Evolutionary conservation across 2,329 filamentous ascomycete species (phyloP).

Genomic region (Calonectria hawksworthii): DNA sequence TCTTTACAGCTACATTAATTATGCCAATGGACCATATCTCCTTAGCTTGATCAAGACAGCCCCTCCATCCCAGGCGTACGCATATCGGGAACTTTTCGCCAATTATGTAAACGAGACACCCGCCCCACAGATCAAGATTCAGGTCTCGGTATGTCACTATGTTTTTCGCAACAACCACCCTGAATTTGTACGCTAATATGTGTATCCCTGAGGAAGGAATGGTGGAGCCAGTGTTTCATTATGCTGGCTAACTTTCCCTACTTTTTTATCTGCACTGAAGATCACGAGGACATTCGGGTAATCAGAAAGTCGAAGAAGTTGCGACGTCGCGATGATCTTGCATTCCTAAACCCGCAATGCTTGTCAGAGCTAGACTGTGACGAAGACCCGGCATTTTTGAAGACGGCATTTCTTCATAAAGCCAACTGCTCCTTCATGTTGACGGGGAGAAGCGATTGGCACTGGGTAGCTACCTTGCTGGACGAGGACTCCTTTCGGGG

Average conservation of each 20-base stretch:
- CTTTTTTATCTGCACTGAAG: constrained; percentile 8
- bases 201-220: not conserved
- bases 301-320: not conserved
- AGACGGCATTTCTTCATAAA: constrained; percentile 8
- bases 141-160: constrained; percentile 14
- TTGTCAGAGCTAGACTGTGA: not conserved
- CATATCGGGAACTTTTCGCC: constrained; percentile 18
- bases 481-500: constrained; percentile 14
- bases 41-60: constrained; percentile 20
- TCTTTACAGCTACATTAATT: constrained; percentile 32
- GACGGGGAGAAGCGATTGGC: constrained; percentile 10
- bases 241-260: constrained; percentile 29
- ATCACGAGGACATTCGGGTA: not conserved
- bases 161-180: not conserved
- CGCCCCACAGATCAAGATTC: constrained; percentile 2
- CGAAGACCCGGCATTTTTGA: not conserved
- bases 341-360: constrained; percentile 3
- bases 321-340: constrained; percentile 6
- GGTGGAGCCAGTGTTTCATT: constrained; percentile 22
- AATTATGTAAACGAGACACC: constrained; percentile 28
- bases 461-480: constrained; percentile 21
- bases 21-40: constrained; percentile 17
- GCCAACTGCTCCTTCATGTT: constrained; percentile 15
- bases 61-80: not conserved
- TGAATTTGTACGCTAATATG: not conserved